phyloP scores from a whole-genome alignment of 805 yeast genomes.

The Candida suzukii region DNA sequence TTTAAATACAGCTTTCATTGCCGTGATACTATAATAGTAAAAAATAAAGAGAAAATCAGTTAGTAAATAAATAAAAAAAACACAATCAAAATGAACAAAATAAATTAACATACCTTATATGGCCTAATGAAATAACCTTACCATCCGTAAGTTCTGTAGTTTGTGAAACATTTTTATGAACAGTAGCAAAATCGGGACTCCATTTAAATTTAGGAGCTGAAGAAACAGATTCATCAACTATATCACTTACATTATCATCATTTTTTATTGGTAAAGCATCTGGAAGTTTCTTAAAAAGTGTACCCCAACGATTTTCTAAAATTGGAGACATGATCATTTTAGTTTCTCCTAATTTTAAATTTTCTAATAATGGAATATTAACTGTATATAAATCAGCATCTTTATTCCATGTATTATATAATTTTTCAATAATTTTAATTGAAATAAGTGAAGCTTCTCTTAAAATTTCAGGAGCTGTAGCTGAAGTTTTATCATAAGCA shows the following conservation, averaged over 20 bases:
- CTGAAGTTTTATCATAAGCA: conserved; percentile 54
- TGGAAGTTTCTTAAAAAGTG: conserved; percentile 9
- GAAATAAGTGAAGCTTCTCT: conserved; percentile 62
- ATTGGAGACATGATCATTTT: conserved; percentile 72
- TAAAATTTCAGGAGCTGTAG: conserved; percentile 44
- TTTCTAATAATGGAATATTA: conserved; percentile 69
- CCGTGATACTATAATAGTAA: conserved; percentile 43
- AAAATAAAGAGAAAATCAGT: background rate
- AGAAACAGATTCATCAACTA: conserved; percentile 38
- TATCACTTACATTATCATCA: conserved; percentile 24
- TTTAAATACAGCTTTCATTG: conserved; percentile 64
- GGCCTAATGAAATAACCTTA: conserved; percentile 56
- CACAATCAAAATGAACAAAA: background rate
- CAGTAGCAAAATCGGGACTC: conserved; percentile 75
- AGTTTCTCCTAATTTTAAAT: conserved; percentile 46
- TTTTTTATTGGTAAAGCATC: background rate
- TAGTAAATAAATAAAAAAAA: background rate
- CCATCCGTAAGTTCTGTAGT: conserved; percentile 55
- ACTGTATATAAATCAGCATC: conserved; percentile 70
- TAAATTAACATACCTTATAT: conserved; percentile 36
- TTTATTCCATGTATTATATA: conserved; percentile 51
- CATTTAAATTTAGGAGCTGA: conserved; percentile 56
- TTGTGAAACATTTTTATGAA: conserved; percentile 44
- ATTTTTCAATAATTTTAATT: conserved; percentile 52
- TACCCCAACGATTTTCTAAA: conserved; percentile 70